Conservation (phyloP, 805 yeast species). For the Jamesozyma rosinii region DNA sequence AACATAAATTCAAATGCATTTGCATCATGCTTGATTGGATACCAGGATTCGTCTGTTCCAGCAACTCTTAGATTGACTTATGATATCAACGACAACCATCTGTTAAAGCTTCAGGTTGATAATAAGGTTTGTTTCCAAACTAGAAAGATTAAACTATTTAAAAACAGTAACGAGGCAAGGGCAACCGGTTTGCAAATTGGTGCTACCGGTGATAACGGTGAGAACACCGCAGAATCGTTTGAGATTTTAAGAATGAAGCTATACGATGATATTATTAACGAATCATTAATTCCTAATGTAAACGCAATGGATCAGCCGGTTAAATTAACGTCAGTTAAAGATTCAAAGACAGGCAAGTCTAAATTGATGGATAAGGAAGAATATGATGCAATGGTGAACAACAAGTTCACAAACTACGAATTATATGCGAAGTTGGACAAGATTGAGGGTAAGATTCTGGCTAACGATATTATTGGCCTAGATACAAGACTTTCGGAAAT, state of each 20-base stretch:
- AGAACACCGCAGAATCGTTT: conserved; percentile 44
- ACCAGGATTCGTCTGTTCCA: conserved; percentile 64
- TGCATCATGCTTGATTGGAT: conserved; percentile 50
- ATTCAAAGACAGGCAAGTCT: conserved; percentile 29
- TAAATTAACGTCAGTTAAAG: conserved; percentile 35
- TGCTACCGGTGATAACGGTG: conserved; percentile 40
- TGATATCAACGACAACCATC: conserved; percentile 32
- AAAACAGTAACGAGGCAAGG: neutral
- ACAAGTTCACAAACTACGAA: conserved; percentile 18
- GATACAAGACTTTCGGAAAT: conserved; percentile 19
- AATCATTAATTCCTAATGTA: conserved; percentile 51
- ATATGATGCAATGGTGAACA: conserved; percentile 14
- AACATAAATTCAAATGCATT: conserved; percentile 32
- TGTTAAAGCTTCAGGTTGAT: conserved; percentile 60
- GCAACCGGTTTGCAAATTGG: conserved; percentile 39
- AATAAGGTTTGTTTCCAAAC: conserved; percentile 65
- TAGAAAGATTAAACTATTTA: conserved; percentile 36
- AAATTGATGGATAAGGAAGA: conserved; percentile 22
- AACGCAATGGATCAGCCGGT: conserved; percentile 37
- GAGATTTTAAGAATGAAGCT: conserved; percentile 53
- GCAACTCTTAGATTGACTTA: conserved; percentile 58
- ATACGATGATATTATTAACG: conserved; percentile 44
- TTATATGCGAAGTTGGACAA: conserved; percentile 25
- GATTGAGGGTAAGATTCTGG: conserved; percentile 30
- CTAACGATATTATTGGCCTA: conserved; percentile 26